Evolutionary conservation across 2,329 filamentous ascomycete species (phyloP), one percentile per base, ranked within the genome.

Genomic region (Calonectria montana): DNA sequence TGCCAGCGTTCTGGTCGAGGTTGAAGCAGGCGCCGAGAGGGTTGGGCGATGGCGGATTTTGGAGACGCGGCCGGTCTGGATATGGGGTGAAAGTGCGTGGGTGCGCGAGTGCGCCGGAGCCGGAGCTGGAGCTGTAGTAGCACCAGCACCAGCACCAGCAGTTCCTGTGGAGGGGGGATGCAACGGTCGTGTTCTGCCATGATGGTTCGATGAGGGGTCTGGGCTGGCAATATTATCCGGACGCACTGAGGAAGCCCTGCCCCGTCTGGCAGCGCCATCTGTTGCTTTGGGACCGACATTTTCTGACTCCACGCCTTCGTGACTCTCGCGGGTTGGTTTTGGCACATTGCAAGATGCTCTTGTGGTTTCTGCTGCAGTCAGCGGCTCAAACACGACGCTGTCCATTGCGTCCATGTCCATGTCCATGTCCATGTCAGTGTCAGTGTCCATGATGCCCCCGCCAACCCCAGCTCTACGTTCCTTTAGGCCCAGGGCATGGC

Each of bases 1-100:
- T 18, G 63, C 66, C 59, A 67, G 65, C 2, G 48, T 63, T 29
- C 62, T 71, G 12, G 75, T 72, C 10, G 78, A 68, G 15, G 76
- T 74, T 29, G 75, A 71, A 18, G 74, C 74, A 27, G 76, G 73
- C 41, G 73, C 72, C 2, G 76, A 78, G 31, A 73, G 73, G 53
- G 75, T 75, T 16, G 71, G 68, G 5, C 73, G 73, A 57, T 80
- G 78, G 21, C 76, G 72, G 35, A 71, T 53, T 69, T 81, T 81
- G 59, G 73, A 76, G 67, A 81, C 74, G 71, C 79, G 77, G 29
- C 79, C 78, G 8, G 72, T 70, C 45, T 76, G 53, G 5, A 31
- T 50, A 21, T 59, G 53, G 53, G 53, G 53, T 18, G 53, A 59
- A 67, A 67, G 66, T 73, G 63, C 72, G 65, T 62, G 65, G 41